Evolutionary conservation across 371 early-diverging fungal genomes (phyloP).

Genomic region (Cladochytrium tenue): DNA sequence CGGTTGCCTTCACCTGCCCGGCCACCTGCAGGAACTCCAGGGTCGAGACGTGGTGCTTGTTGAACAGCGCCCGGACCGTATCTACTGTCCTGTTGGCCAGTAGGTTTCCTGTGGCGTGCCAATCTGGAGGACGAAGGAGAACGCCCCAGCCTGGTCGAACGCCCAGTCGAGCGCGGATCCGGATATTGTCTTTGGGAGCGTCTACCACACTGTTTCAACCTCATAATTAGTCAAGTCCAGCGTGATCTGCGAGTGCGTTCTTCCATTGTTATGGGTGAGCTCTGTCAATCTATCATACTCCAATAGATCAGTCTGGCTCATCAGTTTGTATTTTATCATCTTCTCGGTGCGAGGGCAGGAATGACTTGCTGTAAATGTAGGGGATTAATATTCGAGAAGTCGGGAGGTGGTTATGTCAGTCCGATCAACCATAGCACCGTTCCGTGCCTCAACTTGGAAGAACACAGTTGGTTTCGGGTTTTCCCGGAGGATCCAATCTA

Average conservation of each 20-base stretch:
- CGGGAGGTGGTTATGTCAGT: background rate
- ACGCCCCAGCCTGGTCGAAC: constrained; percentile 36
- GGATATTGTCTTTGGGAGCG: constrained; percentile 26
- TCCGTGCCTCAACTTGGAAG: constrained; percentile 22
- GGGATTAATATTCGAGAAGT: constrained; percentile 32
- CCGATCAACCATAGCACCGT: background rate
- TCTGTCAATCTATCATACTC: constrained; percentile 21
- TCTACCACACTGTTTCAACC: constrained; percentile 34
- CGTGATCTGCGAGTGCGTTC: constrained; percentile 15
- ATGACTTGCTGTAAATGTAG: constrained; percentile 40
- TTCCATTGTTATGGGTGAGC: too few species aligned
- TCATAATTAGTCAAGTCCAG: constrained; percentile 3
- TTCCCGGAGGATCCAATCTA: constrained; percentile 19
- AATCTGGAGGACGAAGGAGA: constrained; percentile 27
- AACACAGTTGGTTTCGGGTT: constrained; percentile 30
- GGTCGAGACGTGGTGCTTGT: constrained; percentile 24
- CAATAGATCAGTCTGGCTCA: constrained; percentile 20
- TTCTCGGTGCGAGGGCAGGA: constrained; percentile 7
- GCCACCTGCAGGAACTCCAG: constrained; percentile 20
- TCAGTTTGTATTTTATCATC: constrained; percentile 22
- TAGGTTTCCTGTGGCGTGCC: constrained; percentile 24
- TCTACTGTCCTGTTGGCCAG: constrained; percentile 19
- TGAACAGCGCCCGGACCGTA: constrained; percentile 4
- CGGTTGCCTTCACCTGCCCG: constrained; percentile 17
- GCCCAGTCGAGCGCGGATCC: constrained; percentile 46